phyloP scores from a whole-genome alignment of 2,329 filamentous ascomycete species.

The Pseudogymnoascus sp. region DNA sequence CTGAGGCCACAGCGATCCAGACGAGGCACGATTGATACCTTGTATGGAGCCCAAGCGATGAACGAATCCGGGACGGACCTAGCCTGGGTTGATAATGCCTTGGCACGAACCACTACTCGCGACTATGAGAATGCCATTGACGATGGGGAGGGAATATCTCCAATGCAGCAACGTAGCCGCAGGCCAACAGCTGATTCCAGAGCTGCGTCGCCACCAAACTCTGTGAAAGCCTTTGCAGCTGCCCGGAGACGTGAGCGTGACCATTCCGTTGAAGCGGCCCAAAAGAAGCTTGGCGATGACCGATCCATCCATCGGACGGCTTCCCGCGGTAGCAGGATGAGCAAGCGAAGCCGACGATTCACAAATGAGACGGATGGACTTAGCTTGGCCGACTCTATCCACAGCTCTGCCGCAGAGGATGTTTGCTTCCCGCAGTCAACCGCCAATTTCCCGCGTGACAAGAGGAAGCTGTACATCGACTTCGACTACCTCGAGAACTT shows the following conservation, averaged over 20 bases:
- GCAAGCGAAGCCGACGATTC: constrained; percentile 45
- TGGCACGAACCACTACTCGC: constrained; percentile 51
- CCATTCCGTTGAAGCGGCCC: constrained; percentile 38
- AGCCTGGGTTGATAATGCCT: constrained; percentile 32
- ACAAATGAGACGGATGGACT: constrained; percentile 55
- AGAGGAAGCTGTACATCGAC: constrained; percentile 75
- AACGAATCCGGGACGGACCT: constrained; percentile 29
- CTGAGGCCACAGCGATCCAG: constrained; percentile 54
- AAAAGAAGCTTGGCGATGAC: constrained; percentile 32
- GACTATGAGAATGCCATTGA: constrained; percentile 50
- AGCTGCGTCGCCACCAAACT: constrained; percentile 84
- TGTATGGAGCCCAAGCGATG: constrained; percentile 44
- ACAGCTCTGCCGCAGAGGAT: constrained; percentile 72
- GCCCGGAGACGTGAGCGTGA: constrained; percentile 77
- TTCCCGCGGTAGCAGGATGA: constrained; percentile 51
- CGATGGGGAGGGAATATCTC: constrained; percentile 44
- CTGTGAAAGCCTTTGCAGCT: constrained; percentile 93
- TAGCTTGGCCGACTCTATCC: constrained; percentile 49
- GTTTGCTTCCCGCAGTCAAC: constrained; percentile 74
- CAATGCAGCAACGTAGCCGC: constrained; percentile 38
- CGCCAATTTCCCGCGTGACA: constrained; percentile 59
- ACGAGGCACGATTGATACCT: constrained; percentile 66
- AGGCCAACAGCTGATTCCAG: constrained; percentile 50
- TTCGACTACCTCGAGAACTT: constrained; percentile 94
- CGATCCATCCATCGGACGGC: constrained; percentile 59